Base-by-base conservation (phyloP, 1,284 basidiomycete species). In the Serendipita sp. region DNA sequence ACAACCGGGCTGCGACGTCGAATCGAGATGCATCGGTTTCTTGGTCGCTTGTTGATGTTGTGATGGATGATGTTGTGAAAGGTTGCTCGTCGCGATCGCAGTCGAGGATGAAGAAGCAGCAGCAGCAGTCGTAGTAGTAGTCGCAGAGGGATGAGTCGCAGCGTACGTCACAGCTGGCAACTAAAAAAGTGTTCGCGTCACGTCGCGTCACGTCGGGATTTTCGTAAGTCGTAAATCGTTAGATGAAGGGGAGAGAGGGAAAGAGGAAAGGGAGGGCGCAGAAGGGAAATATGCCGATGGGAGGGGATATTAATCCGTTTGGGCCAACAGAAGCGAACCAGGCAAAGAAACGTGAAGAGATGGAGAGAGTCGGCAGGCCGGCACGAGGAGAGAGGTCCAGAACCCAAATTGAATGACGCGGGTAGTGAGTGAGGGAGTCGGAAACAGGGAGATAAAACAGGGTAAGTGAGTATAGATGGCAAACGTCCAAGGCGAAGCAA, bases 211-310 rank as follows among this genome's bases (percentile, higher is more conserved):
- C 17, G 42, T 10, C 42, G 42, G 10, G n/a, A n/a, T 43, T 10
- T 43, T 43, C 42, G n/a, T 10, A 43, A n/a, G n/a, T 29, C 45
- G 45, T 49, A 49, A n/a, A 49, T 49, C 45, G 45, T n/a, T 15
- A 49, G 45, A 72, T 88, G 61, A 72, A 77, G 58, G 88, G 88
- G 2, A 80, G 79, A 64, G 73, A 83, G 22, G 87, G 86, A 80
- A 82, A 82, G 71, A 77, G 76, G 66, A 79, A 78, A 60, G 82
- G 86, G 17, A 75, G 78, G 62, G 85, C 90, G 30, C 83, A 89
- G 72, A 88, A 93, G 73, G 76, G 76, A 29, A 81, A 83, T 4
- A 78, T 83, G 12, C 73, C 74, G 15, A 49, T 17, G 45, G 45
- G 74, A 0, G 72, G 67, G 12, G 35, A 38, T 38, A 38, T 38